phyloP scores from a whole-genome alignment of 176 grass and related monocot genomes.

The Echinochloa phyllopogon region DNA sequence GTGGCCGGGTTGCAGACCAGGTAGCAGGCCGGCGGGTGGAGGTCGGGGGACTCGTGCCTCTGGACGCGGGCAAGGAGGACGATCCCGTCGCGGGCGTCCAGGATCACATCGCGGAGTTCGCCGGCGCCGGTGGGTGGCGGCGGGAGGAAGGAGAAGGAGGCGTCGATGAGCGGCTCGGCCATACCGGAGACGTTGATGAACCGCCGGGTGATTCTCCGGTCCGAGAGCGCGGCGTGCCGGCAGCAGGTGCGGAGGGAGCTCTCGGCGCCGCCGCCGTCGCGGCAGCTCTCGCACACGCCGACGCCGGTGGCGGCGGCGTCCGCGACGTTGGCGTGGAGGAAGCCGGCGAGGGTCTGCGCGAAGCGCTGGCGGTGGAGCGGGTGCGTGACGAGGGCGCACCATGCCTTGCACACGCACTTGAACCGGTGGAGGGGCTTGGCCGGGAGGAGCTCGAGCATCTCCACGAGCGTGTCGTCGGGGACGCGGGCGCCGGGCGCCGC shows the following conservation, averaged over 20 bases:
- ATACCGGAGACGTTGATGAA: conserved; percentile 31
- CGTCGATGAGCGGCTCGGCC: conserved; percentile 23
- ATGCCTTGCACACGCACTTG: conserved; percentile 33
- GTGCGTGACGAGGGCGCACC: conserved; percentile 5
- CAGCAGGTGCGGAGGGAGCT: background rate
- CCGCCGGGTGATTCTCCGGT: background rate
- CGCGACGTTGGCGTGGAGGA: background rate
- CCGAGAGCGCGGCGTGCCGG: background rate
- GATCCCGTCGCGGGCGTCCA: background rate
- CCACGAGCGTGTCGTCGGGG: conserved; percentile 26
- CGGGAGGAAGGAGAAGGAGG: background rate
- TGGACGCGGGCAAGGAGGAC: background rate
- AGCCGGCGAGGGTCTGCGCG: background rate
- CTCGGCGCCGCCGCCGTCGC: background rate
- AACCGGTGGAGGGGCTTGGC: conserved; percentile 5
- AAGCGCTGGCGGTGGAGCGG: conserved; percentile 9
- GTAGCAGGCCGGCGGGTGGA: conserved; percentile 22
- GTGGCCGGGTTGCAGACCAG: conserved; percentile 16
- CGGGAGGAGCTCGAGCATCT: conserved; percentile 25
- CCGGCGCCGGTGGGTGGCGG: background rate
- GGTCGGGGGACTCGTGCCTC: background rate
- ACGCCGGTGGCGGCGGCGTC: background rate
- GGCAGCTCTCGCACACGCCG: background rate
- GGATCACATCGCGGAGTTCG: conserved; percentile 1
- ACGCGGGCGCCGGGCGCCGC: background rate